Base-by-base conservation (phyloP, 805 yeast species). In the Grigorovia transvaalensis region DNA sequence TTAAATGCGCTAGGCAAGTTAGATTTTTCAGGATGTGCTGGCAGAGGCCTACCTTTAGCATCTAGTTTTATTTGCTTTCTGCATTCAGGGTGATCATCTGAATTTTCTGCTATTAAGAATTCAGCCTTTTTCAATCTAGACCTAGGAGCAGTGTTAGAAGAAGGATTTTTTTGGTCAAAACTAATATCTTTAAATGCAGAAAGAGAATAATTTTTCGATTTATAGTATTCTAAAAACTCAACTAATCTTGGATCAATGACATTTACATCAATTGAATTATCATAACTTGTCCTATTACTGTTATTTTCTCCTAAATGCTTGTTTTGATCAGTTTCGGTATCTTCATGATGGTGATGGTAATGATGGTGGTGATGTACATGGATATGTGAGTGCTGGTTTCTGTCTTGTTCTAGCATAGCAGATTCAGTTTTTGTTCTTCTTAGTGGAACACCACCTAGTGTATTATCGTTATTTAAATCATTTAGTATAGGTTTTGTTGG, bases 1-100 rank as follows among this genome's bases (percentile, higher is more conserved):
- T 48, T 59, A 9, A 79, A 65, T 0, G 81, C 80, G 2, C 82
- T 72, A 6, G 81, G 81, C 15, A 75, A 60, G 38, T 68, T 72
- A 1, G 82, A 73, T 47, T 52, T 59, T 23, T 61, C 62, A 1
- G 82, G 82, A 58, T 78, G 82, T 4, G 77, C 65, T 2, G 83
- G 84, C 9, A 79, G 65, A 7, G 74, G 75, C 56, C 77, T 72
- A 0, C 76, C 77, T 38, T 66, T 67, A 0, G 59, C 66, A 52
- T 73, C 77, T 35, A 69, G 62, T 45, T 60, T 64, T 50, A 45
- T 51, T 2, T 38, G 35, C 13, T 45, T 50, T 2, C 42, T 46
- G n/a, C 38, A 47, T 13, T 44, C 43, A 6, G 23, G 45, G 11
- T 47, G 48, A 17, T 48, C 50, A 19, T 33, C 47, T 40, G 50